Percentiles rank a stretch among this genome's conserved stretches.
Evolutionary conservation across 2,329 filamentous ascomycete species (phyloP).

Genomic region (Sporothrix schenckii): DNA sequence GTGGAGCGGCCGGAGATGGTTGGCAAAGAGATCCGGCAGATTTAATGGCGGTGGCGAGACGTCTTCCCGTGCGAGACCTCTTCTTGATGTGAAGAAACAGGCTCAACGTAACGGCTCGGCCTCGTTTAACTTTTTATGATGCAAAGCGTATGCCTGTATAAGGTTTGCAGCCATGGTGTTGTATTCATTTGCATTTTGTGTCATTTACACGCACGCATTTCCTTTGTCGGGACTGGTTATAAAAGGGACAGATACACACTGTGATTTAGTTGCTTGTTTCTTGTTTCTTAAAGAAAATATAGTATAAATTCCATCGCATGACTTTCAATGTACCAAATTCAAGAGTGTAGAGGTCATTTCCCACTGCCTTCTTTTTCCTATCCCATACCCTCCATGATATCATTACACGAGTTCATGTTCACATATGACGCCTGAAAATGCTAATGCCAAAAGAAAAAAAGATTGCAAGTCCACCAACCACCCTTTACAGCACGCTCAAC

Average conservation of each 20-base stretch:
- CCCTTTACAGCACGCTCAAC: constrained; percentile 40
- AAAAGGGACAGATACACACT: background rate
- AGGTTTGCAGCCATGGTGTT: background rate
- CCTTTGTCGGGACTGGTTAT: constrained; percentile 19
- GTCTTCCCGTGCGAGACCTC: background rate
- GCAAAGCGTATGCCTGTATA: background rate
- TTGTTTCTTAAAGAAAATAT: background rate
- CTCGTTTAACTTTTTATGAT: background rate
- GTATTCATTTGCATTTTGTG: constrained; percentile 2
- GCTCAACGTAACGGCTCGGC: background rate
- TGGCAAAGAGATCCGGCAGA: constrained; percentile 84
- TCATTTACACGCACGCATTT: constrained; percentile 2
- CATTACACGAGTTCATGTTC: background rate
- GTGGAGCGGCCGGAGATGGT: constrained; percentile 85
- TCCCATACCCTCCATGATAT: constrained; percentile 11
- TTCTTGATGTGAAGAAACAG: background rate
- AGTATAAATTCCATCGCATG: background rate
- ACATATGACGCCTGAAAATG: constrained; percentile 12
- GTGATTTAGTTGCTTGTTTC: background rate
- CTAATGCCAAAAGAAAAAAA: background rate
- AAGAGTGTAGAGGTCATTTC: constrained; percentile 19
- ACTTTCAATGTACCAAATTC: background rate
- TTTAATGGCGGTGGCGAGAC: constrained; percentile 50
- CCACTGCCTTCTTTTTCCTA: background rate
- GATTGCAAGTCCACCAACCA: background rate